These are phyloP conservation scores for Trichophyton benhamiae DNA, from an alignment of 2,329 filamentous ascomycete genomes.

Conservation along the genomic window DNA sequence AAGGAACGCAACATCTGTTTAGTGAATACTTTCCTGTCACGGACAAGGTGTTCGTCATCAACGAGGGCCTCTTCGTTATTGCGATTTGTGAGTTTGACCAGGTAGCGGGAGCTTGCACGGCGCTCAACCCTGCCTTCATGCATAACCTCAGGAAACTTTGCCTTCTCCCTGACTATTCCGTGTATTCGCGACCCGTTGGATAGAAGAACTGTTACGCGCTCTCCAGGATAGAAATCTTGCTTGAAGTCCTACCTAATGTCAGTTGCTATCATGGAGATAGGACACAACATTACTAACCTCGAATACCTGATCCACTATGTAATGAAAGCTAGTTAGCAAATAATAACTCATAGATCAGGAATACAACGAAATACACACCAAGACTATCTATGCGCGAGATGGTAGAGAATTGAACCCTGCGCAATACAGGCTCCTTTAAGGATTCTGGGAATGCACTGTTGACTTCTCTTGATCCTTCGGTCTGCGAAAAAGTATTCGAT, in stretches of 20 bases:
- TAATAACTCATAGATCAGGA: background rate
- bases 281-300: slow-evolving; percentile 22
- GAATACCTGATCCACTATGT: slow-evolving; percentile 38
- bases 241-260: slow-evolving; percentile 54
- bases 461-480: slow-evolving; percentile 71
- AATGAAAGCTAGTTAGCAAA: background rate
- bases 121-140: slow-evolving; percentile 58
- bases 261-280: slow-evolving; percentile 12
- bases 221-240: slow-evolving; percentile 79
- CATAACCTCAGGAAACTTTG: slow-evolving; percentile 51
- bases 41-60: slow-evolving; percentile 67
- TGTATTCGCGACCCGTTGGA: slow-evolving; percentile 56
- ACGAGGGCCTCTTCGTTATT: slow-evolving; percentile 63
- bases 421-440: slow-evolving; percentile 78
- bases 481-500: slow-evolving; percentile 35
- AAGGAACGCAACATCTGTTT: slow-evolving; percentile 89
- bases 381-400: slow-evolving; percentile 78
- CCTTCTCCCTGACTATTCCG: slow-evolving; percentile 74
- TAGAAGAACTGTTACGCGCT: slow-evolving; percentile 63
- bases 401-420: slow-evolving; percentile 81
- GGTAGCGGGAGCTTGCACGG: slow-evolving; percentile 62
- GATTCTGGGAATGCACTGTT: slow-evolving; percentile 85
- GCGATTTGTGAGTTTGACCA: slow-evolving; percentile 59
- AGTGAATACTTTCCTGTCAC: slow-evolving; percentile 84
- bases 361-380: slow-evolving; percentile 33